A percentile compares a stretch with the other conserved stretches of the same genome.
Evolutionary conservation across 176 grass and related monocot genomes (phyloP).

Genomic region (Triticum monococcum): DNA sequence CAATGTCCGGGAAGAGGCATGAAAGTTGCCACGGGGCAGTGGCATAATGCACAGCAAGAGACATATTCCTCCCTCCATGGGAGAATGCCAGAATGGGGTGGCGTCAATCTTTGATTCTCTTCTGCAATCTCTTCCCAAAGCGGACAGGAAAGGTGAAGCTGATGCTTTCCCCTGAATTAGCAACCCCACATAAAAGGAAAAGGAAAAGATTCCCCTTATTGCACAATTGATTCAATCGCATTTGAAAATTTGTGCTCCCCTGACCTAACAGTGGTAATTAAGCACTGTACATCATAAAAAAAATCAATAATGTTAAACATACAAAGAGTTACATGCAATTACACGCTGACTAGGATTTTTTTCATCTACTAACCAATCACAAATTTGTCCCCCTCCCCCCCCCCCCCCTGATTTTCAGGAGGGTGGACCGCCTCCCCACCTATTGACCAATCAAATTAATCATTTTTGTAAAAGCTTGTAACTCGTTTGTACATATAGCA

Average conservation of each 20-base stretch:
- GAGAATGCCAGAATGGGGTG: background rate
- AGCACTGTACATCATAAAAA: background rate
- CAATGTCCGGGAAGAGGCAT: too few species aligned
- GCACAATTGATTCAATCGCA: background rate
- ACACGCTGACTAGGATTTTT: too few species aligned
- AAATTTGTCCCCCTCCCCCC: too few species aligned
- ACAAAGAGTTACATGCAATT: too few species aligned
- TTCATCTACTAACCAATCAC: too few species aligned
- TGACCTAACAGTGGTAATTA: background rate
- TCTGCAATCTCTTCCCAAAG: background rate
- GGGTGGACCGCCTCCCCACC: too few species aligned
- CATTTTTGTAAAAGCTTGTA: too few species aligned
- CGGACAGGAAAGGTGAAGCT: background rate
- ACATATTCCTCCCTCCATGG: background rate
- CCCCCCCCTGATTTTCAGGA: too few species aligned
- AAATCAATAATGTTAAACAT: too few species aligned
- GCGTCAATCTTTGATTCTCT: background rate
- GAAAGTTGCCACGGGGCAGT: background rate
- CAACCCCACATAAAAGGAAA: background rate
- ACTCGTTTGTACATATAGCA: too few species aligned
- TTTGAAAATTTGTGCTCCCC: background rate
- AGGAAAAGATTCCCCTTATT: background rate
- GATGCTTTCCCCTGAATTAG: background rate
- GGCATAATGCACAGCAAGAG: background rate
- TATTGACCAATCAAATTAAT: too few species aligned